Percentiles rank a stretch among this genome's conserved stretches.
phyloP scores from a whole-genome alignment of 2,329 filamentous ascomycete genomes.

The Cytospora chrysosperma region DNA sequence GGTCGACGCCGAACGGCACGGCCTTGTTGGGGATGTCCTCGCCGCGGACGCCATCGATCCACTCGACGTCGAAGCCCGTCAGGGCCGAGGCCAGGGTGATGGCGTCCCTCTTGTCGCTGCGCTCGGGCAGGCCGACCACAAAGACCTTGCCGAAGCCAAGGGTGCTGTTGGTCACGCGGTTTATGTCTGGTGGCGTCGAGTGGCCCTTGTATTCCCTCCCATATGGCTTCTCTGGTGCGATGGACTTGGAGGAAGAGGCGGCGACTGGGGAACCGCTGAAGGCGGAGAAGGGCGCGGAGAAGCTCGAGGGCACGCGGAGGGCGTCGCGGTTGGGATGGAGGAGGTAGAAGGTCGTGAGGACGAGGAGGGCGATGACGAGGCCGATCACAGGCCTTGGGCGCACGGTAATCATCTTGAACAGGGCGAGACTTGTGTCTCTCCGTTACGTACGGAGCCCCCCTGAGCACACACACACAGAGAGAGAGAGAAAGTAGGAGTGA shows the following conservation, averaged over 20 bases:
- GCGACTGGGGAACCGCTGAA: neutral
- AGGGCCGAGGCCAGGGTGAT: constrained; percentile 48
- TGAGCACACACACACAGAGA: too few species aligned
- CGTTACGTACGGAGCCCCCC: too few species aligned
- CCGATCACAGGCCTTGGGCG: constrained; percentile 12
- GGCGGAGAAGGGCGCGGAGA: constrained; percentile 15
- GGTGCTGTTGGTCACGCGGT: constrained; percentile 30
- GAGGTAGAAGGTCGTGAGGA: constrained; percentile 19
- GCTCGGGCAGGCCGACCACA: constrained; percentile 49
- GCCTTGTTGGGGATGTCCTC: constrained; percentile 38
- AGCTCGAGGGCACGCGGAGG: constrained; percentile 10
- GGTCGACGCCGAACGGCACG: constrained; percentile 35
- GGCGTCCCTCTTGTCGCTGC: constrained; percentile 51
- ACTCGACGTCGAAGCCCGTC: constrained; percentile 45
- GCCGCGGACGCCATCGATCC: constrained; percentile 45
- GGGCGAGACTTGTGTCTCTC: too few species aligned
- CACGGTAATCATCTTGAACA: constrained; percentile 19
- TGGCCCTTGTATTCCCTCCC: constrained; percentile 26
- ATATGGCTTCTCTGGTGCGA: constrained; percentile 12
- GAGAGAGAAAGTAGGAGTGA: too few species aligned
- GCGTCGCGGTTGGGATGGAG: constrained; percentile 8
- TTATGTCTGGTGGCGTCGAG: constrained; percentile 25
- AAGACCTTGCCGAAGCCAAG: constrained; percentile 37
- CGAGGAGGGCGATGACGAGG: neutral
- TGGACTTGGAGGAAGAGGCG: neutral